A percentile compares a stretch with the other conserved stretches of the same genome.
Conservation (phyloP, 768 basidiomycete genomes). For the Psilocybe cubensis region DNA sequence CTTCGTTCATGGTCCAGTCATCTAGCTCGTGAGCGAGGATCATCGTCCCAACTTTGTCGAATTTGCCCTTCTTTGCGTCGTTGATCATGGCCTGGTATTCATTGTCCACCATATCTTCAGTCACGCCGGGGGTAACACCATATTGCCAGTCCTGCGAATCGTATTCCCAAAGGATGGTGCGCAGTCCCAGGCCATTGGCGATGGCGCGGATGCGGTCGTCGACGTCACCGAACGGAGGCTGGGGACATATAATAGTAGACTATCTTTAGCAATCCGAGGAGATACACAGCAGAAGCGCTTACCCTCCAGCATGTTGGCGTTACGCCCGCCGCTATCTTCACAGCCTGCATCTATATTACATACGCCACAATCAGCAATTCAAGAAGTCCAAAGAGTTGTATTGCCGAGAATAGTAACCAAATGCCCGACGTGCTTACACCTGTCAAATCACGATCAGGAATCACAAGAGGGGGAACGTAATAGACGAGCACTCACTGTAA, state of each 20-base stretch:
- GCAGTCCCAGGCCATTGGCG: conserved; percentile 65
- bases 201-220: conserved; percentile 81
- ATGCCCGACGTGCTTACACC: conserved; percentile 29
- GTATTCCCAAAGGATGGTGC: conserved; percentile 74
- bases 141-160: conserved; percentile 79
- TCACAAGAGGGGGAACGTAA: not conserved
- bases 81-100: conserved; percentile 60
- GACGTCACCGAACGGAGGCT: conserved; percentile 70
- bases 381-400: too few relatives aligned
- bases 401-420: too few relatives aligned
- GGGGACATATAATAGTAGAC: too few relatives aligned
- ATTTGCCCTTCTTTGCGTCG: conserved; percentile 46
- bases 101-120: conserved; percentile 46
- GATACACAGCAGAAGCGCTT: conserved; percentile 15
- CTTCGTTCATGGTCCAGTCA: conserved; percentile 64
- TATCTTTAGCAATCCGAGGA: too few relatives aligned
- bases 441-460: conserved; percentile 1
- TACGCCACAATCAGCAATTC: not conserved
- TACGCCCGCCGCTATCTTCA: conserved; percentile 57
- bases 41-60: conserved; percentile 48
- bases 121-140: conserved; percentile 44
- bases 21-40: conserved; percentile 63
- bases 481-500: conserved; percentile 53
- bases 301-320: conserved; percentile 68
- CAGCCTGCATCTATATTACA: conserved; percentile 49